Evolutionary conservation across 108 stramenopile genomes (phyloP).

Genomic region (Discostella pseudostelligera): DNA sequence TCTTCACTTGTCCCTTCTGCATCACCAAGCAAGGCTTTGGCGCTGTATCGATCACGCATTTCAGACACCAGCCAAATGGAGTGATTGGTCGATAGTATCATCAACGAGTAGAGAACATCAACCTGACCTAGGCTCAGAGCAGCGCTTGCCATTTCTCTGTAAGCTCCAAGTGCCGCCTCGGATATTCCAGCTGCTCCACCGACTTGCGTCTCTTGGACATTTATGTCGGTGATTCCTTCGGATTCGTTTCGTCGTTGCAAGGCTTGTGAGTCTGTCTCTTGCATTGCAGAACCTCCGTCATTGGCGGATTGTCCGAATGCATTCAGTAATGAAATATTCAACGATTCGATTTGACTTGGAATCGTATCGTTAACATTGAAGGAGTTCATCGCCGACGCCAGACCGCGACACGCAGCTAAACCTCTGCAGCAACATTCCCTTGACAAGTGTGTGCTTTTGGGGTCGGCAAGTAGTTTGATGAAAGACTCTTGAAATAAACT

Average conservation of each 20-base stretch:
- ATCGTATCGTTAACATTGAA: slow-evolving; percentile 9
- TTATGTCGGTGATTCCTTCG: slow-evolving; percentile 4
- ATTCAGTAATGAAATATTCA: slow-evolving; percentile 58
- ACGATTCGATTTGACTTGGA: slow-evolving; percentile 19
- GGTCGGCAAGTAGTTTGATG: slow-evolving; percentile 66
- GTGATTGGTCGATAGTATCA: slow-evolving; percentile 76
- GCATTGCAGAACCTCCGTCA: slow-evolving; percentile 77
- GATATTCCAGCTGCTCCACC: slow-evolving; percentile 77
- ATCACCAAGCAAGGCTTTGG: slow-evolving; percentile 60
- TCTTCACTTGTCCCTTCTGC: slow-evolving; percentile 50
- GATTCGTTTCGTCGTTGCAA: slow-evolving; percentile 39
- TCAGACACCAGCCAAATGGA: slow-evolving; percentile 59
- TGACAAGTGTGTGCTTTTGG: slow-evolving; percentile 78
- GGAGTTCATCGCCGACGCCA: slow-evolving; percentile 27
- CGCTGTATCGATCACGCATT: slow-evolving; percentile 56
- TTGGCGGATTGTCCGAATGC: slow-evolving; percentile 85
- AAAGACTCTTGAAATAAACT: slow-evolving; percentile 63
- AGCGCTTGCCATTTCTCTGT: slow-evolving; percentile 80
- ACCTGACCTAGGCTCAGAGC: slow-evolving; percentile 62
- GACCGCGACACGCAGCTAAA: slow-evolving; percentile 72
- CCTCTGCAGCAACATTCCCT: slow-evolving; percentile 82
- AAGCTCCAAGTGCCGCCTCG: slow-evolving; percentile 84
- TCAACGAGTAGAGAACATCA: slow-evolving; percentile 75
- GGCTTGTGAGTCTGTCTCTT: slow-evolving; percentile 65
- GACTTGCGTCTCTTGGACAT: slow-evolving; percentile 40